phyloP scores from a whole-genome alignment of 208 protist species.

The Crithidia fasciculata region DNA sequence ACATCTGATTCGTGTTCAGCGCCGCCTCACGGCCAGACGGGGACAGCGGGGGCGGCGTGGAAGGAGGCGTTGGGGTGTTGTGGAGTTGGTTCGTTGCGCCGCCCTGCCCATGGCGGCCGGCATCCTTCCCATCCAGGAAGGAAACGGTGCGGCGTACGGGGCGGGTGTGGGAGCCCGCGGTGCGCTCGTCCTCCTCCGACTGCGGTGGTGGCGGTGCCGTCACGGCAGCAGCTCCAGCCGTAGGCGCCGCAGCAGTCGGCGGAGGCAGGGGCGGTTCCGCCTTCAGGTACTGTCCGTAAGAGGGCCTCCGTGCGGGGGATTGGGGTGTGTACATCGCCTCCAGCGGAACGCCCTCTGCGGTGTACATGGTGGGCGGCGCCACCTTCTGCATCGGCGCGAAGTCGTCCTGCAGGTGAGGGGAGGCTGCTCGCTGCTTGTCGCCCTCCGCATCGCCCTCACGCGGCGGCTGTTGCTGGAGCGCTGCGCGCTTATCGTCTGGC shows the following conservation, averaged over 20 bases:
- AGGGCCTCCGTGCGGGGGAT: neutral
- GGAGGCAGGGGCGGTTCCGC: too few species aligned
- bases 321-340: neutral
- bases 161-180: neutral
- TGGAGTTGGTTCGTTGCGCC: neutral
- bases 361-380: neutral
- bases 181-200: neutral
- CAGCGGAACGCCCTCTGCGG: constrained; percentile 5
- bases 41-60: too few species aligned
- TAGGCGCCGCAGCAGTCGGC: neutral
- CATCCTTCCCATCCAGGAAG: neutral
- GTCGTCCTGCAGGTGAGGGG: neutral
- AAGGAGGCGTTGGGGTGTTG: neutral
- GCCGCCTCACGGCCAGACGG: neutral
- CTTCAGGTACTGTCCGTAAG: neutral
- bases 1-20: neutral
- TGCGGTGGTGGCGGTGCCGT: neutral
- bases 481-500: neutral
- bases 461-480: neutral
- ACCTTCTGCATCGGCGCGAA: neutral
- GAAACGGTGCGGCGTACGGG: neutral
- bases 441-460: neutral
- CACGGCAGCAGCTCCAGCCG: neutral
- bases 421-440: too few species aligned
- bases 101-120: too few species aligned